Base-by-base conservation (phyloP, 805 yeast species). In the Metschnikowia dekortorum region DNA sequence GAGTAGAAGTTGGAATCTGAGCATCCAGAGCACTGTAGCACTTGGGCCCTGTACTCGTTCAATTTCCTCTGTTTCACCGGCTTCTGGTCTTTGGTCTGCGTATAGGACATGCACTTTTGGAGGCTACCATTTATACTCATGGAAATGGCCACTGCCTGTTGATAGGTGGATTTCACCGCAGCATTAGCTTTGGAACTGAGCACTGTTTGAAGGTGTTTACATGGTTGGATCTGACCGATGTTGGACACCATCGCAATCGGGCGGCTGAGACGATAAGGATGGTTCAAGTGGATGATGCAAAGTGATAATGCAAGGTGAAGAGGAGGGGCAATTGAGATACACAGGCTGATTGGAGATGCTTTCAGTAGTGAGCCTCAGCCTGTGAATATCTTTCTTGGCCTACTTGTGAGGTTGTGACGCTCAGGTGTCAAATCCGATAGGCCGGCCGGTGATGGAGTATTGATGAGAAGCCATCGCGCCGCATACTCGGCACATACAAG, bases 11-110 rank as follows among this genome's bases (percentile, higher is more conserved):
- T 64, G 41, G 61, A 61, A 28, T 69, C 58, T 8, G 66, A 60
- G 58, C 88, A 83, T 33, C 74, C 78, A 26, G 77, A 67, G 58
- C 89, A 83, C 51, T 68, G 69, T 29, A 82, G 61, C 2, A 81
- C 73, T 38, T 65, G 68, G 2, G 75, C 58, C 57, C 78, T 76
- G 47, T 78, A 61, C 32, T 64, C 68, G 43, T 71, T 55, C 37
- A 83, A 62, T 46, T 69, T 67, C 11, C 57, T 58, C 37, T 61
- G 67, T 28, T 78, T 73, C 4, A 75, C 59, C 8, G 64, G 58
- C 34, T 66, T 58, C 16, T 73, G 66, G 39, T 79, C 80, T 53
- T 69, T 73, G 50, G 61, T 66, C 39, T 61, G 60, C 6, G 60
- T 62, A 55, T 64, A 70, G 30, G 56, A 54, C 39, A 63, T 59